Conservation (phyloP, 768 basidiomycete genomes). For the Epithele typhae region DNA sequence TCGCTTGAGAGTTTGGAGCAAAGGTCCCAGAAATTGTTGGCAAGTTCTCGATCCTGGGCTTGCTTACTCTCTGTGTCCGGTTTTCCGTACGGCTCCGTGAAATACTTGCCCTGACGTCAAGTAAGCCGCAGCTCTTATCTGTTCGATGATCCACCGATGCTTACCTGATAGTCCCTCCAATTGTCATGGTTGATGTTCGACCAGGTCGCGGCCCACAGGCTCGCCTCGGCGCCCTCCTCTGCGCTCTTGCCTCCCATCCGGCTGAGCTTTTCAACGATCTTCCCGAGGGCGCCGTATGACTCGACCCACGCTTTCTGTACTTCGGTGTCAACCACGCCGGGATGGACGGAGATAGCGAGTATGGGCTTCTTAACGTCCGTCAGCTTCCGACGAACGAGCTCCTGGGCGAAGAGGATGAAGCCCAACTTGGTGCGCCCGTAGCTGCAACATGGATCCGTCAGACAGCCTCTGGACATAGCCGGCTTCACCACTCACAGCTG, state of each 20-base stretch:
- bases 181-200: slow-evolving; percentile 23
- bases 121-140: not conserved
- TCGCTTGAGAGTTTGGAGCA: slow-evolving; percentile 20
- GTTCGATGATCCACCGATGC: not conserved
- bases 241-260: slow-evolving; percentile 22
- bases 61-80: slow-evolving; percentile 20
- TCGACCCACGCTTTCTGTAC: slow-evolving; percentile 22
- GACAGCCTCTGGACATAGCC: not conserved
- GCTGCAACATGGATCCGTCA: not conserved
- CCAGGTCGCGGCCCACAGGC: slow-evolving; percentile 26
- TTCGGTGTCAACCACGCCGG: slow-evolving; percentile 27
- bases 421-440: slow-evolving; percentile 27
- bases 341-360: slow-evolving; percentile 25
- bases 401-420: slow-evolving; percentile 20
- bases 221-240: slow-evolving; percentile 26
- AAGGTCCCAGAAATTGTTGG: slow-evolving; percentile 21
- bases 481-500: slow-evolving; percentile 17
- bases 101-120: slow-evolving; percentile 27
- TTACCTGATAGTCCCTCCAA: slow-evolving; percentile 26
- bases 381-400: slow-evolving; percentile 22
- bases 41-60: slow-evolving; percentile 17
- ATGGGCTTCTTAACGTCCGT: slow-evolving; percentile 15
- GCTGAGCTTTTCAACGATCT: slow-evolving; percentile 17
- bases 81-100: slow-evolving; percentile 23
- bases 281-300: slow-evolving; percentile 22